phyloP scores from a whole-genome alignment of 2,329 filamentous ascomycete species.

The Alternaria sp. region DNA sequence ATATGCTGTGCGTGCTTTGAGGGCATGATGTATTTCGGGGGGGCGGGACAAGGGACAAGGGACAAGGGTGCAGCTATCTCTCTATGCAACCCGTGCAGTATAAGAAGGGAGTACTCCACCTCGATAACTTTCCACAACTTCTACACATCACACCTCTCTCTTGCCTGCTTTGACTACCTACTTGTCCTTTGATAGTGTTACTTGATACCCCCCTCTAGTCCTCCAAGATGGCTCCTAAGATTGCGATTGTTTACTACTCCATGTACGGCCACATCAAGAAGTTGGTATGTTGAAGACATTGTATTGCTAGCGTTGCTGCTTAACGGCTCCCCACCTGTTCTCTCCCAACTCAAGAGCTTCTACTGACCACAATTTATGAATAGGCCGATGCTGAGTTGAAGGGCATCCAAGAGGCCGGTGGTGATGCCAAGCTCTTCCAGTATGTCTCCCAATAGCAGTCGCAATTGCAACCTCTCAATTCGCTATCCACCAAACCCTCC shows the following conservation, averaged over 20 bases:
- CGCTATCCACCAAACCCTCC: not conserved
- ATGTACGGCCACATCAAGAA: conserved; percentile 50
- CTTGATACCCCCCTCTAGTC: conserved; percentile 26
- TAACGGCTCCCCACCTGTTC: not conserved
- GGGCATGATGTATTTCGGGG: conserved; percentile 5
- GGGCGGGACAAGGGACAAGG: not conserved
- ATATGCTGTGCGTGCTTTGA: not conserved
- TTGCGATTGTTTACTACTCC: conserved; percentile 80
- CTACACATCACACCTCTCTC: not conserved
- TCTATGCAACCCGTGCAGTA: not conserved
- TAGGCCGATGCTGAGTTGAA: conserved; percentile 91
- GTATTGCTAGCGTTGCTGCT: not conserved
- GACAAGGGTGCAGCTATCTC: not conserved
- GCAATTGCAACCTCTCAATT: not conserved
- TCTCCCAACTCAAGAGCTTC: conserved; percentile 9
- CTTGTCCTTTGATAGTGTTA: conserved; percentile 3
- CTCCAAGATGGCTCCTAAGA: conserved; percentile 79
- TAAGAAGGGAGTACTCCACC: conserved; percentile 1
- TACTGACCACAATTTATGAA: conserved; percentile 1
- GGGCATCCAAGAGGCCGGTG: conserved; percentile 88
- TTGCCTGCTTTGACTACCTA: not conserved
- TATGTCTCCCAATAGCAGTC: conserved; percentile 51
- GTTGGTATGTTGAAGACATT: conserved; percentile 36
- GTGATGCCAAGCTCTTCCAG: conserved; percentile 83
- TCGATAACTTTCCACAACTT: not conserved